Base-by-base conservation (phyloP, 2,329 filamentous ascomycete genomes). In the Colletotrichum filicis region DNA sequence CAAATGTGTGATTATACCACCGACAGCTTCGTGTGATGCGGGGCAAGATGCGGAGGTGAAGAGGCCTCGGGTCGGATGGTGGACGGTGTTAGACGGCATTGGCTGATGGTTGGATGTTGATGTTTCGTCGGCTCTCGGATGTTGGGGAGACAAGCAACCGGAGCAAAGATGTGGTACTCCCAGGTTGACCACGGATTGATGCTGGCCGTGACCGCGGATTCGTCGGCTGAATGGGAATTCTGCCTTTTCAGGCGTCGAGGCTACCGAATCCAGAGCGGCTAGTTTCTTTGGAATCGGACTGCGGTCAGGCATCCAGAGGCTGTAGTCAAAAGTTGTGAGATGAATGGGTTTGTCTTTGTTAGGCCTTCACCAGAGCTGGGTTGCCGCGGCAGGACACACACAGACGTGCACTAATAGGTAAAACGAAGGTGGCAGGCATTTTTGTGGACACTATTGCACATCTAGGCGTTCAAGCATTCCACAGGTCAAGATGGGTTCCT, bases 111-210 rank as follows among this genome's bases (percentile, higher is more conserved):
- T 49, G 53, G 53, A 56, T 22, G 57, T 60, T 62, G 71, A 55
- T 71, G 71, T 73, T 73, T 73, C 71, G 71, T 66, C 67, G 71
- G 71, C 66, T 71, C 71, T 66, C 71, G 67, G 71, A 71, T 71
- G 35, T 35, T 24, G 28, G 60, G 59, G 26, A 59, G 42, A 59
- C 32, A 24, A 59, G 65, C 57, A 32, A 35, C 49, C 22, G 30
- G 35, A 42, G 32, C 9, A 57, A 49, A 32, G 28, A 11, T 12
- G 16, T 32, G n/a, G 32, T 12, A 35, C 32, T 35, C 32, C 11
- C 5, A 52, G 9, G 19, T 46, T 14, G 16, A 65, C 22, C 22
- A 42, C 32, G 22, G 30, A 16, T 49, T 49, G 42, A 11, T n/a
- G 42, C 42, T 49, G 8, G 42, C 42, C 19, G 8, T 49, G 42